Conservation (phyloP, 352 stramenopile genomes). For the Phytophthora pini region DNA sequence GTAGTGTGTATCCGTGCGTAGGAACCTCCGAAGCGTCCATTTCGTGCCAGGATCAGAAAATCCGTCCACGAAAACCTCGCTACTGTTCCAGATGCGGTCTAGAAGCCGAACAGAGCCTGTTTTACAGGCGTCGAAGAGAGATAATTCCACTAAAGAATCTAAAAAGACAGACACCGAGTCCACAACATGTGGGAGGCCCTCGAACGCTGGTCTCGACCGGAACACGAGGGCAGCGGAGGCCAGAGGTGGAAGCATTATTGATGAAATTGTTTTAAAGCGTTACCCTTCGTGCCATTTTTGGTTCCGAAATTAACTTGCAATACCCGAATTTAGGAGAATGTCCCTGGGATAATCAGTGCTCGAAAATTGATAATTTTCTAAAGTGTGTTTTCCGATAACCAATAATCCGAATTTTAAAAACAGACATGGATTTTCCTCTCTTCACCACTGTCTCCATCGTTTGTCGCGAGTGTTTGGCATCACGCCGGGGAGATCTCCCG, state of each 20-base stretch:
- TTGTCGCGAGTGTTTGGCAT: slow-evolving; percentile 16
- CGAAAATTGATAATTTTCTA: too few species aligned
- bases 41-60: not conserved
- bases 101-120: slow-evolving; percentile 10
- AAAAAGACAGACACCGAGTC: slow-evolving; percentile 1
- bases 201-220: not conserved
- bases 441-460: not conserved
- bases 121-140: slow-evolving; percentile 4
- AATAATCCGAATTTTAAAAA: too few species aligned
- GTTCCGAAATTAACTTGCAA: too few species aligned
- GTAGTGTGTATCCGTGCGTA: slow-evolving; percentile 14
- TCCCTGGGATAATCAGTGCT: too few species aligned
- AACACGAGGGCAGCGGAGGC: not conserved
- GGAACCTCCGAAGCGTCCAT: slow-evolving; percentile 1
- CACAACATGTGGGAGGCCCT: not conserved
- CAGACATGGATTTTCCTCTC: not conserved
- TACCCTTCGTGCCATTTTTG: too few species aligned
- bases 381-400: too few species aligned
- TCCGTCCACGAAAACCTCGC: not conserved
- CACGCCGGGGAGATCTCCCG: slow-evolving; percentile 4
- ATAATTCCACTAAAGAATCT: not conserved
- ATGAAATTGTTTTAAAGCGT: too few species aligned
- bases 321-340: too few species aligned
- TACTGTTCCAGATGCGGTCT: slow-evolving; percentile 13
- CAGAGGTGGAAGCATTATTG: not conserved